Evolutionary conservation across 768 basidiomycete species (phyloP), one percentile per base, ranked within the genome.

Genomic region (Coprinopsis marcescibilis): DNA sequence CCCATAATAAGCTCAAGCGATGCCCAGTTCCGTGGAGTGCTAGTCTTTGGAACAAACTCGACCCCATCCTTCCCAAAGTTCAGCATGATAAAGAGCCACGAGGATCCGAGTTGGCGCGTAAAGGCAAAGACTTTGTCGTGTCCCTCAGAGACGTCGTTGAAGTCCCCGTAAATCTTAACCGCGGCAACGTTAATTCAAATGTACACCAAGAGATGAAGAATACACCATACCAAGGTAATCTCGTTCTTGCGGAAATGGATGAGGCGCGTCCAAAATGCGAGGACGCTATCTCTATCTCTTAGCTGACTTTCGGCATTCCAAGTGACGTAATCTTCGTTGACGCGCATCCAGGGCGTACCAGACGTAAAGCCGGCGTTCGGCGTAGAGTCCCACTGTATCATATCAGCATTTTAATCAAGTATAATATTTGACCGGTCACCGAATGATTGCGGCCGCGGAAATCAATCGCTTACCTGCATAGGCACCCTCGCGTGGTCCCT

Each of bases 401-500:
- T 42, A n/a, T n/a, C n/a, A n/a, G n/a, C n/a, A n/a, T n/a, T n/a
- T n/a, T n/a, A n/a, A n/a, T n/a, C n/a, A n/a, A n/a, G n/a, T n/a
- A 17, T 24, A 8, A 23, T 33, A 26, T 13, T 26, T 20, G 29
- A 17, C 26, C 19, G 24, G 14, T 39, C 14, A 43, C n/a, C n/a
- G 7, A 30, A 15, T 11, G 27, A 29, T 36, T 7, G 20, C 10
- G 21, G 10, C 14, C 19, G 26, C 37, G 14, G 39, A 25, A 20
- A 29, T 25, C 12, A 17, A 34, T 15, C 21, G 32, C 65, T 48
- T 48, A 73, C 81, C 69, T 83, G 83, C 73, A 88, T 77, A 0
- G 86, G 85, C 4, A 77, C 73, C 1, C 86, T 71, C 7, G 78
- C 74, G 59, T 89, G 83, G 57, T 89, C 86, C 27, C 88, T 70